phyloP scores from a whole-genome alignment of 257 asterid species.

The Haberlea rhodopensis region DNA sequence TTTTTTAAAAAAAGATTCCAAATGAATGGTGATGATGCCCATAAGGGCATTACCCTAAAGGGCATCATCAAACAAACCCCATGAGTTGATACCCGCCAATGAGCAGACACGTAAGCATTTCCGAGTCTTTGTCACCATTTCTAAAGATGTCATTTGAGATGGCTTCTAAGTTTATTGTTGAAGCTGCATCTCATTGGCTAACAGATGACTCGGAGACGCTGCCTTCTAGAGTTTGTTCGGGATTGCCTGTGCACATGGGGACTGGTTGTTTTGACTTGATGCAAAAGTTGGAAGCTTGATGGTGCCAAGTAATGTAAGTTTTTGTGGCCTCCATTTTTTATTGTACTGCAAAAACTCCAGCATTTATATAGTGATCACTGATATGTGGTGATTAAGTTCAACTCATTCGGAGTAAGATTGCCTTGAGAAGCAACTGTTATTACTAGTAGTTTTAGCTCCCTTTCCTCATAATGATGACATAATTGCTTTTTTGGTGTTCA shows the following conservation, averaged over 20 bases:
- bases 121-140: slow-evolving; percentile 71
- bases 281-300: slow-evolving; percentile 58
- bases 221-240: slow-evolving; percentile 73
- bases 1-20: no score
- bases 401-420: not conserved
- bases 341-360: not conserved
- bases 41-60: no score
- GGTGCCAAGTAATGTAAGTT: not conserved
- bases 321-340: not conserved
- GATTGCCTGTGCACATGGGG: slow-evolving; percentile 90
- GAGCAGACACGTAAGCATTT: slow-evolving; percentile 84
- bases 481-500: no score
- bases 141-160: slow-evolving; percentile 91
- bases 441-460: not conserved
- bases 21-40: no score
- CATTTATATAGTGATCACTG: not conserved
- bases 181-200: slow-evolving; percentile 67
- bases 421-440: not conserved
- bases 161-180: slow-evolving; percentile 82
- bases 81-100: slow-evolving; percentile 75
- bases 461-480: no score
- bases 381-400: not conserved
- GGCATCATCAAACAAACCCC: no score
- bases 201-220: slow-evolving; percentile 72
- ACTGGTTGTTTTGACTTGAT: slow-evolving; percentile 84